Percentiles rank a stretch among this genome's conserved stretches.
These are phyloP conservation scores for Iberis pinnata DNA, from an alignment of 345 rosid genomes.

Conservation along the genomic window DNA sequence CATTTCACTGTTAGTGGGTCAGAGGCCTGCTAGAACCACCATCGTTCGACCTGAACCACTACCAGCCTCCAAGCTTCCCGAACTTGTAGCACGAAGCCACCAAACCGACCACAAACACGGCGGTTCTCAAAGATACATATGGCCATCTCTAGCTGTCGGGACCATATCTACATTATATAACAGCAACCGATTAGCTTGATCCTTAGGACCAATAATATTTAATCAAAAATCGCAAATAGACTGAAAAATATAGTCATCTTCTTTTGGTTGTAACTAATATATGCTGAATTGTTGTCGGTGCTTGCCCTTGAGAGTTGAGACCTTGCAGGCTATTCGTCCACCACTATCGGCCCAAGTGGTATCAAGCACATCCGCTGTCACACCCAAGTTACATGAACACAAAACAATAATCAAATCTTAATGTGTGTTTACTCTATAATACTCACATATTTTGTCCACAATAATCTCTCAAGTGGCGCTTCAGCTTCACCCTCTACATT, in stretches of 20 bases:
- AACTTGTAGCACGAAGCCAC: no score
- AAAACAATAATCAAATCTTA: neutral
- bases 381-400: neutral
- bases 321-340: constrained; percentile 11
- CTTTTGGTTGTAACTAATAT: constrained; percentile 9
- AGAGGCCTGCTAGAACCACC: no score
- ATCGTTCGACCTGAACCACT: no score
- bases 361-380: constrained; percentile 22
- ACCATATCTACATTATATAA: no score
- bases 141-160: no score
- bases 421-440: neutral
- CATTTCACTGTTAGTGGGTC: no score
- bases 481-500: constrained; percentile 17
- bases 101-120: no score
- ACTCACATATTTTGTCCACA: constrained; percentile 23
- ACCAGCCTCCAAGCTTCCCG: no score
- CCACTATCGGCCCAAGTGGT: constrained; percentile 17
- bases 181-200: no score
- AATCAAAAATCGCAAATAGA: no score
- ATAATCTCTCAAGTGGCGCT: constrained; percentile 14
- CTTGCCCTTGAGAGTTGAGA: constrained; percentile 18
- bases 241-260: neutral
- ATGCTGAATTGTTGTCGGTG: constrained; percentile 19
- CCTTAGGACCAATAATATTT: no score
- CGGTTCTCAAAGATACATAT: no score